Evolutionary conservation across 148 eudicot species (phyloP).

Genomic region (Gaultheria prostrata): DNA sequence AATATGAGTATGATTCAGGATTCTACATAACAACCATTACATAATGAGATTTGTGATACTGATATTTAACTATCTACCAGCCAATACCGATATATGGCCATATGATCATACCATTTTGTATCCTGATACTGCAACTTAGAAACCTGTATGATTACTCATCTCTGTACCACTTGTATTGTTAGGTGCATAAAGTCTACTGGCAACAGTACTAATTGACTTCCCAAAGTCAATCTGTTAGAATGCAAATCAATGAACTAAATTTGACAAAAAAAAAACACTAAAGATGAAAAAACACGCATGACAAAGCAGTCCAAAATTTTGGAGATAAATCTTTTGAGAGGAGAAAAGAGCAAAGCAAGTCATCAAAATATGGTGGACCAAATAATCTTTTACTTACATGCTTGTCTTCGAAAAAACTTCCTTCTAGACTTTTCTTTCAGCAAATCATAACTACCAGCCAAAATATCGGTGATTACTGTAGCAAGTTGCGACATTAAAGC

Average conservation of each 20-base stretch:
- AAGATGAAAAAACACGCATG: too few relatives aligned
- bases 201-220: background rate
- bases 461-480: constrained; percentile 83
- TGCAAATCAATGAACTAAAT: background rate
- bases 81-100: too few relatives aligned
- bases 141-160: background rate
- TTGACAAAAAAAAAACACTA: too few relatives aligned
- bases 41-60: background rate
- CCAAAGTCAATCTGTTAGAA: background rate
- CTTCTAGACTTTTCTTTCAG: constrained; percentile 54
- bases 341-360: too few relatives aligned
- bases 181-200: background rate
- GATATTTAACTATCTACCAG: too few relatives aligned
- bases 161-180: background rate
- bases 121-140: background rate
- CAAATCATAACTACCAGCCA: constrained; percentile 81
- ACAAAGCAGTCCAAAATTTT: too few relatives aligned
- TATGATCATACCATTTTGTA: background rate
- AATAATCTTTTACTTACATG: constrained; percentile 46
- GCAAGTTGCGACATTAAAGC: constrained; percentile 96
- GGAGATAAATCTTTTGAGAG: too few relatives aligned
- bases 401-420: constrained; percentile 71
- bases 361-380: background rate
- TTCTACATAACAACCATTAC: background rate
- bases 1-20: background rate